Percentiles rank a stretch among this genome's conserved stretches.
phyloP scores from a whole-genome alignment of 352 stramenopile species.

The Globisporangium echinulatum region DNA sequence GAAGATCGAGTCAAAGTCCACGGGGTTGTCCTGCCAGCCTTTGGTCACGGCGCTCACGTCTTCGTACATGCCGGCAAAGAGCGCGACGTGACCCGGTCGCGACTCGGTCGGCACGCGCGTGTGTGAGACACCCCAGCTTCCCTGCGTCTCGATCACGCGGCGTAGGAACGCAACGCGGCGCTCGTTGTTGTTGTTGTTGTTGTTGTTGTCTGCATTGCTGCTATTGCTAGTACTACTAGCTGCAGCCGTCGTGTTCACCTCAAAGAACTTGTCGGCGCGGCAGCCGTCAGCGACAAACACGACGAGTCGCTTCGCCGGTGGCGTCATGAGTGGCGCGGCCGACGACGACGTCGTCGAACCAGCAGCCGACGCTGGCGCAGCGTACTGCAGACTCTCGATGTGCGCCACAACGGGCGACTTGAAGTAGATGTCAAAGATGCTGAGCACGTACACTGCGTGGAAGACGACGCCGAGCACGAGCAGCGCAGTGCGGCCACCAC shows the following conservation, averaged over 20 bases:
- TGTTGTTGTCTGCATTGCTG: conserved; percentile 3
- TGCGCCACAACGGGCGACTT: conserved; percentile 72
- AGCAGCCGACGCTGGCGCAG: conserved; percentile 6
- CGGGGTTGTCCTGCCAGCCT: conserved; percentile 81
- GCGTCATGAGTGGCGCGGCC: conserved; percentile 15
- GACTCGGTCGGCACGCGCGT: conserved; percentile 84
- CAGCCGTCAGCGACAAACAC: conserved; percentile 83
- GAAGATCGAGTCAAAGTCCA: conserved; percentile 85
- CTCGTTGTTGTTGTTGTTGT: neutral
- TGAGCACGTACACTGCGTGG: conserved; percentile 81
- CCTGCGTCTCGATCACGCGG: conserved; percentile 37
- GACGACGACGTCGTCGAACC: conserved; percentile 11
- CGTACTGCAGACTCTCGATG: conserved; percentile 44
- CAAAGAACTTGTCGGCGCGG: conserved; percentile 81
- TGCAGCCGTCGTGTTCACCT: conserved; percentile 25
- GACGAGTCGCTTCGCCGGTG: conserved; percentile 59
- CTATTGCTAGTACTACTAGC: conserved; percentile 1
- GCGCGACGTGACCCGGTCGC: conserved; percentile 71
- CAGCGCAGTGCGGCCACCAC: conserved; percentile 14
- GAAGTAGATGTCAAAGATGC: conserved; percentile 91
- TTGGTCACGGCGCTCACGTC: conserved; percentile 86
- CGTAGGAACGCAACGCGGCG: conserved; percentile 61
- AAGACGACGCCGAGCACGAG: conserved; percentile 72
- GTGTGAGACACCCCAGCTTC: conserved; percentile 80
- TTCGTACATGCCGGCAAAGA: conserved; percentile 87